phyloP scores from a whole-genome alignment of 805 yeast genomes.

The Cyberlindnera veronae region DNA sequence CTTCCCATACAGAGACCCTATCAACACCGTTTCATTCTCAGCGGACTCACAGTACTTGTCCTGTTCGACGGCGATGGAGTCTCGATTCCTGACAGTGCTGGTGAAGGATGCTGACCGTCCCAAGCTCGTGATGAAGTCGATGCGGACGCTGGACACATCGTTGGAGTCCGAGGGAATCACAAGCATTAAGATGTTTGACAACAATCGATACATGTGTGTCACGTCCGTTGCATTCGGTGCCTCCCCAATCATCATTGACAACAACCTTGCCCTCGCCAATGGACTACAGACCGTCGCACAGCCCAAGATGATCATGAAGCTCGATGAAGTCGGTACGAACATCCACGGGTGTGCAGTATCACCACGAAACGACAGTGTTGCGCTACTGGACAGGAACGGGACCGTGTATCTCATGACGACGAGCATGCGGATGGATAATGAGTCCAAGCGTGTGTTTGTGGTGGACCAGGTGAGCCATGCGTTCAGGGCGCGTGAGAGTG shows the following conservation, averaged over 20 bases:
- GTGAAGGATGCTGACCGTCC: conserved; percentile 62
- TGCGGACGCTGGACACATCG: conserved; percentile 57
- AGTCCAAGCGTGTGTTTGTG: conserved; percentile 45
- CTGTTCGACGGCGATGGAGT: conserved; percentile 66
- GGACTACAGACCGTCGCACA: conserved; percentile 46
- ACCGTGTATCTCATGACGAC: conserved; percentile 64
- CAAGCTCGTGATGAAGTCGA: conserved; percentile 63
- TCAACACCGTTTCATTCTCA: conserved; percentile 70
- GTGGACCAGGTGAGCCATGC: conserved; percentile 81
- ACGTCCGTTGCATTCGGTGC: conserved; percentile 62
- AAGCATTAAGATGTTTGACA: conserved; percentile 68
- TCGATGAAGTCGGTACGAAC: conserved; percentile 77
- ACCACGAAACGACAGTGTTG: conserved; percentile 84
- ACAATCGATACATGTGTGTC: conserved; percentile 52
- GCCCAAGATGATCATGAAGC: conserved; percentile 55
- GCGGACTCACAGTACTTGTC: conserved; percentile 65
- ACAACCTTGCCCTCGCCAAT: conserved; percentile 47
- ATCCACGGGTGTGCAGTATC: conserved; percentile 74
- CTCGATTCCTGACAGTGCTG: conserved; percentile 73
- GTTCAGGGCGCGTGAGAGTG: conserved; percentile 68
- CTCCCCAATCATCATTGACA: conserved; percentile 64
- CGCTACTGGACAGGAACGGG: conserved; percentile 77
- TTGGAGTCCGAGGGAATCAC: conserved; percentile 90
- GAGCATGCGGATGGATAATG: conserved; percentile 49
- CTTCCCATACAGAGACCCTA: conserved; percentile 83